Percentiles rank a stretch among this genome's conserved stretches.
Evolutionary conservation across 352 stramenopile species (phyloP).

Genomic region (Pythium oligandrum): DNA sequence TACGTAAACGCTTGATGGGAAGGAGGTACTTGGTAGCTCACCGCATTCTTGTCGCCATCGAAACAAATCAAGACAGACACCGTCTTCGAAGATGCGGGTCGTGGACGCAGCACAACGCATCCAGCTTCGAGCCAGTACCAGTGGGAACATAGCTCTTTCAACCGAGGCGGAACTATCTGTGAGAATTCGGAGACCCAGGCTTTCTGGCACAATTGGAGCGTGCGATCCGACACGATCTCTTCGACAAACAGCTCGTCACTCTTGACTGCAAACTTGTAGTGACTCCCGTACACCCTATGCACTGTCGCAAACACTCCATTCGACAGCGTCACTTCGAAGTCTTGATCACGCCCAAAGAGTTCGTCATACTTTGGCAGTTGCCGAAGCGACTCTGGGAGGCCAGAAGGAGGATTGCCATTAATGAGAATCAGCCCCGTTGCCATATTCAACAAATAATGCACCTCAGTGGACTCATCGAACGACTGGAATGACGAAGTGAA

Average conservation of each 20-base stretch:
- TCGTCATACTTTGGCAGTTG: constrained; percentile 19
- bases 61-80: too few relatives aligned
- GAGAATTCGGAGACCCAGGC: constrained; percentile 26
- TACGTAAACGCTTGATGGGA: constrained; percentile 17
- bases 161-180: constrained; percentile 17
- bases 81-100: not conserved
- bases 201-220: constrained; percentile 26
- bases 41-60: not conserved
- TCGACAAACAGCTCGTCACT: constrained; percentile 25
- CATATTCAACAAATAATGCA: constrained; percentile 44
- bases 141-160: constrained; percentile 32
- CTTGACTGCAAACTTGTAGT: constrained; percentile 34
- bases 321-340: constrained; percentile 43
- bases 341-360: constrained; percentile 31
- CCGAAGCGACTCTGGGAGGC: constrained; percentile 33
- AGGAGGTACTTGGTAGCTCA: constrained; percentile 31
- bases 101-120: constrained; percentile 33
- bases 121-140: constrained; percentile 46
- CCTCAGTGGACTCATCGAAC: constrained; percentile 9
- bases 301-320: constrained; percentile 30
- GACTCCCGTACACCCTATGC: constrained; percentile 15
- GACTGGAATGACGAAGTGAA: not conserved
- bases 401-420: constrained; percentile 31
- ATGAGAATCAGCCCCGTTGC: constrained; percentile 37
- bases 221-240: constrained; percentile 20